Conservation (phyloP, 345 rosid species). For the Populus deltoides region DNA sequence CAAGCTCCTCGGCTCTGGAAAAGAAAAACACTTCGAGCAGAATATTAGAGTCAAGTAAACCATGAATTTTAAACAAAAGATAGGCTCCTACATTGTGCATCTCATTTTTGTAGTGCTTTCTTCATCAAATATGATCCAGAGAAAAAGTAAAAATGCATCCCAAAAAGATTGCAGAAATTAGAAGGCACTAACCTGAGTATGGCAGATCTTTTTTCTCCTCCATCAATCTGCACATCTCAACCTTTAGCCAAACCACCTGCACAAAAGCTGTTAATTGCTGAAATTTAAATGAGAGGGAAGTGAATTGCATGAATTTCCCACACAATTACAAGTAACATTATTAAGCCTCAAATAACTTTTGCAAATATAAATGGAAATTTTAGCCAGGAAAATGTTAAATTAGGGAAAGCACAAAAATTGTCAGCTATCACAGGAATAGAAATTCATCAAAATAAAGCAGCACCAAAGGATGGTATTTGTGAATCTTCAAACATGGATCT, state of each 20-base stretch:
- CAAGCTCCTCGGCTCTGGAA: slow-evolving; percentile 90
- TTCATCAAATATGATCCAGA: background rate
- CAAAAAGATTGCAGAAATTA: slow-evolving; percentile 1
- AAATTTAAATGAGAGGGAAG: slow-evolving; percentile 43
- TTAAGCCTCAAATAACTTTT: slow-evolving; percentile 9
- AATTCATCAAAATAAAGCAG: background rate
- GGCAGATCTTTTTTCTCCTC: slow-evolving; percentile 89
- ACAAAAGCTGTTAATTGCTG: slow-evolving; percentile 46
- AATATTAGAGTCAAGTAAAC: background rate
- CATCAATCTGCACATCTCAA: slow-evolving; percentile 73
- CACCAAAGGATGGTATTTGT: background rate
- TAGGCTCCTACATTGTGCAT: background rate
- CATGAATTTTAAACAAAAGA: background rate
- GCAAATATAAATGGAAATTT: background rate
- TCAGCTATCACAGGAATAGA: slow-evolving; percentile 7
- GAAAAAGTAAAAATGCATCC: background rate
- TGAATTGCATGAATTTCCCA: slow-evolving; percentile 5
- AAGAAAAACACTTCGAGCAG: slow-evolving; percentile 6
- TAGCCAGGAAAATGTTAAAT: background rate
- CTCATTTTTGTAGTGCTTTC: background rate
- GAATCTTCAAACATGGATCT: background rate
- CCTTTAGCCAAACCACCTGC: slow-evolving; percentile 92
- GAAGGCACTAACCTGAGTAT: slow-evolving; percentile 58
- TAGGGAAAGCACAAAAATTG: slow-evolving; percentile 9
- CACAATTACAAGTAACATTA: slow-evolving; percentile 5